These are phyloP conservation scores for Nannochloropsis gaditana DNA, from an alignment of 108 stramenopile genomes.

Conservation along the genomic window DNA sequence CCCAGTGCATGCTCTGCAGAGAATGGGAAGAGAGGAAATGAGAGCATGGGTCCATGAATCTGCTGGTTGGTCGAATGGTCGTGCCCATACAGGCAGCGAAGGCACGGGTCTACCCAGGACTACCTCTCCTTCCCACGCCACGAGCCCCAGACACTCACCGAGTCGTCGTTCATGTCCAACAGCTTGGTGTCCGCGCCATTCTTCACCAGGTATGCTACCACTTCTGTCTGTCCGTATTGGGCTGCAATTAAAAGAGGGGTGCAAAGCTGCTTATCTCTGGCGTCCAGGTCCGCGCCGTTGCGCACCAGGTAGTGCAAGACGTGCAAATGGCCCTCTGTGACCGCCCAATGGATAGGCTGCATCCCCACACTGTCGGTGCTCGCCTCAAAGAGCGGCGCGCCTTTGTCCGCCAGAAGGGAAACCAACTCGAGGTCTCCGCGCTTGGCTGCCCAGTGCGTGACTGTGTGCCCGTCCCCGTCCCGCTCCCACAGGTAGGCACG, in stretches of 20 bases:
- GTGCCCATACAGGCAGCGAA: too few relatives aligned
- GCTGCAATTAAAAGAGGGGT: constrained; percentile 83
- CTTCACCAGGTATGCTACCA: constrained; percentile 74
- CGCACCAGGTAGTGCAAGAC: constrained; percentile 64
- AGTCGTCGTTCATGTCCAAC: constrained; percentile 72
- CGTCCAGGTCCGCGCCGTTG: constrained; percentile 43
- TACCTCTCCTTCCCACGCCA: neutral
- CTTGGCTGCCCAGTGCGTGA: constrained; percentile 90
- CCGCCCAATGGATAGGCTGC: constrained; percentile 91
- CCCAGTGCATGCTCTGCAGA: constrained; percentile 77
- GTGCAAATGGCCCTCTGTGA: constrained; percentile 73
- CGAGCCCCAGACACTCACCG: constrained; percentile 47
- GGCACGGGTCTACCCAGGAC: neutral
- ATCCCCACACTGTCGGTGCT: constrained; percentile 74
- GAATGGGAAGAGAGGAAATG: neutral
- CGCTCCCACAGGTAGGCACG: neutral
- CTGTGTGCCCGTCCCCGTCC: constrained; percentile 69
- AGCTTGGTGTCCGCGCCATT: constrained; percentile 64
- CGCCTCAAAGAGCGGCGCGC: constrained; percentile 53
- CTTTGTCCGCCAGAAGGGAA: constrained; percentile 41
- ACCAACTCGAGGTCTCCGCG: constrained; percentile 54
- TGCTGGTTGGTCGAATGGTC: too few relatives aligned
- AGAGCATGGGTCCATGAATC: neutral
- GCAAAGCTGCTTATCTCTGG: constrained; percentile 61
- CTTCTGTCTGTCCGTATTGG: constrained; percentile 85